A percentile compares a stretch with the other conserved stretches of the same genome.
phyloP scores from a whole-genome alignment of 768 basidiomycete species.

The Suillus discolor region DNA sequence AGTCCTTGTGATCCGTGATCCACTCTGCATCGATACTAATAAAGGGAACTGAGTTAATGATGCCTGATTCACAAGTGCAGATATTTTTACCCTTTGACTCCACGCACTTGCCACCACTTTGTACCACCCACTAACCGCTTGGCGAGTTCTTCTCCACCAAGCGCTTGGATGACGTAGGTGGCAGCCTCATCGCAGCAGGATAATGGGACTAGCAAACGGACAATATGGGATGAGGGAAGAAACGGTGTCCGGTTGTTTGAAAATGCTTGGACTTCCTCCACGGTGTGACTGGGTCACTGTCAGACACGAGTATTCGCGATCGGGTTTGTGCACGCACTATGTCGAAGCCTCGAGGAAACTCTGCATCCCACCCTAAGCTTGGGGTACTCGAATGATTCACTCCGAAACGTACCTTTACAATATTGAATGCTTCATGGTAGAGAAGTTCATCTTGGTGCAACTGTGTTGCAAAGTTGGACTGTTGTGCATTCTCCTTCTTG shows the following conservation, averaged over 20 bases:
- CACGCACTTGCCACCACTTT: conserved; percentile 98
- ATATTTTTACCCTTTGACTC: conserved; percentile 70
- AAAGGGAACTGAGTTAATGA: conserved; percentile 13
- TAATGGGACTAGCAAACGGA: conserved; percentile 73
- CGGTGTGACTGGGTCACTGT: conserved; percentile 60
- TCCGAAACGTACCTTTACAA: conserved; percentile 59
- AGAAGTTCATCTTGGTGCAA: conserved; percentile 74
- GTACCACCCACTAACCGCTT: conserved; percentile 80
- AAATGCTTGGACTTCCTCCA: conserved; percentile 81
- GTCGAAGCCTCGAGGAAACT: conserved; percentile 76
- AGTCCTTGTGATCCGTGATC: conserved; percentile 85
- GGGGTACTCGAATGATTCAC: neutral
- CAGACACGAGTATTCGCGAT: neutral
- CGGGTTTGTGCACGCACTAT: conserved; percentile 46
- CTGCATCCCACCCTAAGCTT: conserved; percentile 35
- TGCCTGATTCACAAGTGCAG: conserved; percentile 23
- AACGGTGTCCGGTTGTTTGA: conserved; percentile 82
- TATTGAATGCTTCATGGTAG: conserved; percentile 79
- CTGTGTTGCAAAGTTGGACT: conserved; percentile 44
- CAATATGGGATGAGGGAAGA: conserved; percentile 81
- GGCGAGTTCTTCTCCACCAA: conserved; percentile 81
- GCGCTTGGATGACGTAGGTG: conserved; percentile 64
- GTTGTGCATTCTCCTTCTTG: conserved; percentile 42
- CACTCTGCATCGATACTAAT: conserved; percentile 82
- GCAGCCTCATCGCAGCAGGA: conserved; percentile 78